phyloP scores from a whole-genome alignment of 495 filamentous ascomycete species.

The Xylaria scruposa region DNA sequence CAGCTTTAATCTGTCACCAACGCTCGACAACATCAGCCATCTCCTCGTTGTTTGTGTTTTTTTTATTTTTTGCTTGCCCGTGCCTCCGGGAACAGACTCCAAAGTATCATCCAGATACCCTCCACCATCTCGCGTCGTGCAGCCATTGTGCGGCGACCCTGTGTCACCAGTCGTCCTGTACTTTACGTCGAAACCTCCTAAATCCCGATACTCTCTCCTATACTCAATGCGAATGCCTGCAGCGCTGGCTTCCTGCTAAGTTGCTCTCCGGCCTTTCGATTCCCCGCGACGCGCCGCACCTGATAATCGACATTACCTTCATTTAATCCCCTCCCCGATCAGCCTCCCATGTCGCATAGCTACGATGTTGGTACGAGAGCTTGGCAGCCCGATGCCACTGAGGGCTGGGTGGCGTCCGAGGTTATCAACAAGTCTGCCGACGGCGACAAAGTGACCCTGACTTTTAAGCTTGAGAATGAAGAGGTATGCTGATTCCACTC shows the following conservation, averaged over 20 bases:
- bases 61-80: conserved; percentile 16
- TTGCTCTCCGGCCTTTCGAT: conserved; percentile 27
- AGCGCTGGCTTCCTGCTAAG: conserved; percentile 33
- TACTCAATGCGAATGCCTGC: conserved; percentile 41
- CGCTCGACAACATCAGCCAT: conserved; percentile 27
- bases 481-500: conserved; percentile 67
- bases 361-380: conserved; percentile 98
- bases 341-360: conserved; percentile 81
- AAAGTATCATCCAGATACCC: conserved; percentile 27
- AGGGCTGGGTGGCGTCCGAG: conserved; percentile 97
- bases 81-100: conserved; percentile 17
- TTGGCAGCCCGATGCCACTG: conserved; percentile 94
- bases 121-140: conserved; percentile 24
- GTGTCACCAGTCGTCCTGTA: conserved; percentile 25
- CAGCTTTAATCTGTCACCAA: conserved; percentile 30
- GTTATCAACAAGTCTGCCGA: conserved; percentile 84
- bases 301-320: conserved; percentile 24
- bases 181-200: conserved; percentile 28
- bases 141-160: conserved; percentile 18
- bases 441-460: conserved; percentile 83
- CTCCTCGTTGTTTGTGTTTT: conserved; percentile 24
- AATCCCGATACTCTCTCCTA: conserved; percentile 23
- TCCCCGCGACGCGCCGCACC: conserved; percentile 34
- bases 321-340: conserved; percentile 27
- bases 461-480: conserved; percentile 88